Evolutionary conservation across 2,329 filamentous ascomycete species (phyloP).

Genomic region (Knoxdaviesia proteae): DNA sequence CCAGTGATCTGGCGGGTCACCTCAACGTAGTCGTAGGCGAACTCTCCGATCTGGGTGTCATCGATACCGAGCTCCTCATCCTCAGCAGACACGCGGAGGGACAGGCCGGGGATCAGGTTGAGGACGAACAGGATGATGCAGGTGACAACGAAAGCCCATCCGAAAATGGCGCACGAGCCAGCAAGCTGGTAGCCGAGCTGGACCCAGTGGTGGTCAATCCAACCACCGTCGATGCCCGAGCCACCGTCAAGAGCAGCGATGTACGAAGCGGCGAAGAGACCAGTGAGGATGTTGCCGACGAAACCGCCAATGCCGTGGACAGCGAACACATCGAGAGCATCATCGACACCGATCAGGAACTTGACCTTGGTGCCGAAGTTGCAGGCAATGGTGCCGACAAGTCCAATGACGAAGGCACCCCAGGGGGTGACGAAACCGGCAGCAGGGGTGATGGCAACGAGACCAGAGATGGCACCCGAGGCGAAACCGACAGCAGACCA

Average conservation of each 20-base stretch:
- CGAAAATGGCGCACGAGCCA: constrained; percentile 41
- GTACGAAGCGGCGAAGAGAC: constrained; percentile 53
- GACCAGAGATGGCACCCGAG: constrained; percentile 68
- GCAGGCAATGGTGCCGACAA: constrained; percentile 42
- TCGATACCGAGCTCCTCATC: constrained; percentile 52
- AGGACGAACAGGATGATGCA: constrained; percentile 49
- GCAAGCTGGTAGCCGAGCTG: constrained; percentile 54
- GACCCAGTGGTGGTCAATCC: constrained; percentile 50
- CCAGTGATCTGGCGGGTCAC: constrained; percentile 39
- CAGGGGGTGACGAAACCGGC: constrained; percentile 60
- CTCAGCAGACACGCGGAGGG: constrained; percentile 43
- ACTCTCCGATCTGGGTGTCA: constrained; percentile 61
- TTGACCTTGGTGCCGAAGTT: constrained; percentile 78
- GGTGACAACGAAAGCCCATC: constrained; percentile 46
- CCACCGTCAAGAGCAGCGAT: constrained; percentile 55
- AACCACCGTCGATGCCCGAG: constrained; percentile 36
- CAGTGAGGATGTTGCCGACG: constrained; percentile 58
- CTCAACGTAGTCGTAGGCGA: constrained; percentile 71
- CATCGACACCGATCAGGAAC: constrained; percentile 56
- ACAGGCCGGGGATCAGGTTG: constrained; percentile 50
- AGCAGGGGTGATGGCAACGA: constrained; percentile 72
- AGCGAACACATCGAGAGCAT: constrained; percentile 78
- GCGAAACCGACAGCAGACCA: constrained; percentile 91
- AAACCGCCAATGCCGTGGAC: constrained; percentile 76
- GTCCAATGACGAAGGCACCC: constrained; percentile 35